A percentile compares a stretch with the other conserved stretches of the same genome.
These are phyloP conservation scores for Thelephora ganbajun DNA, from an alignment of 768 basidiomycete genomes.

Conservation along the genomic window DNA sequence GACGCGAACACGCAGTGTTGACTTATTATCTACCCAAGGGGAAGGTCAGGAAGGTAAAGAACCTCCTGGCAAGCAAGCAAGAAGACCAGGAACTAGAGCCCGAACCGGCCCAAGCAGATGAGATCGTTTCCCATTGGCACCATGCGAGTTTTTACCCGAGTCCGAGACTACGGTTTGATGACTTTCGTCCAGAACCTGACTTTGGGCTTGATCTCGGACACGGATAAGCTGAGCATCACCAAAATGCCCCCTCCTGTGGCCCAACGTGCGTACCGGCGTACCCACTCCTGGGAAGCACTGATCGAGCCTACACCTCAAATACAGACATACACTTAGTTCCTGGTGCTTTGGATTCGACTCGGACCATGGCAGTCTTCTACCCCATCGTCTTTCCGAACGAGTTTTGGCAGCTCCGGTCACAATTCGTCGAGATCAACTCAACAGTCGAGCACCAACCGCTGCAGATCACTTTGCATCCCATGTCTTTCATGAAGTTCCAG, in stretches of 20 bases:
- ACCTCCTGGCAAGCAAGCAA: slow-evolving; percentile 39
- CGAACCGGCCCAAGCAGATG: slow-evolving; percentile 30
- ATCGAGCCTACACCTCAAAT: slow-evolving; percentile 9
- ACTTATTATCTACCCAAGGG: slow-evolving; percentile 69
- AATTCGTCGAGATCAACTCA: slow-evolving; percentile 75
- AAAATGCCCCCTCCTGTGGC: slow-evolving; percentile 44
- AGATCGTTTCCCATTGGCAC: slow-evolving; percentile 79
- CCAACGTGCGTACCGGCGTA: slow-evolving; percentile 38
- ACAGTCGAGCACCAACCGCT: slow-evolving; percentile 71
- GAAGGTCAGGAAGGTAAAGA: slow-evolving; percentile 73
- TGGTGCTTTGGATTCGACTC: slow-evolving; percentile 45
- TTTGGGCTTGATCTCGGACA: slow-evolving; percentile 69
- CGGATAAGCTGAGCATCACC: slow-evolving; percentile 33
- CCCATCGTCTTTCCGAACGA: slow-evolving; percentile 90
- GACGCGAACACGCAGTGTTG: slow-evolving; percentile 36
- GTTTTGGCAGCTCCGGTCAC: slow-evolving; percentile 82
- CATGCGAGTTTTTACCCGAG: slow-evolving; percentile 26
- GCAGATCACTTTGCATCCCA: slow-evolving; percentile 71
- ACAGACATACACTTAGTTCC: slow-evolving; percentile 54
- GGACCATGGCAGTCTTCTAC: slow-evolving; percentile 59
- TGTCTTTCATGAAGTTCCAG: slow-evolving; percentile 81
- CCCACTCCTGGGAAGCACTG: neutral
- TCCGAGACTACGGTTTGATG: neutral
- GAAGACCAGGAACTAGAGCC: slow-evolving; percentile 24
- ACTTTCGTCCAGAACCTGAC: slow-evolving; percentile 57